phyloP scores from a whole-genome alignment of 2,329 filamentous ascomycete species.

The Emydomyces testavorans region DNA sequence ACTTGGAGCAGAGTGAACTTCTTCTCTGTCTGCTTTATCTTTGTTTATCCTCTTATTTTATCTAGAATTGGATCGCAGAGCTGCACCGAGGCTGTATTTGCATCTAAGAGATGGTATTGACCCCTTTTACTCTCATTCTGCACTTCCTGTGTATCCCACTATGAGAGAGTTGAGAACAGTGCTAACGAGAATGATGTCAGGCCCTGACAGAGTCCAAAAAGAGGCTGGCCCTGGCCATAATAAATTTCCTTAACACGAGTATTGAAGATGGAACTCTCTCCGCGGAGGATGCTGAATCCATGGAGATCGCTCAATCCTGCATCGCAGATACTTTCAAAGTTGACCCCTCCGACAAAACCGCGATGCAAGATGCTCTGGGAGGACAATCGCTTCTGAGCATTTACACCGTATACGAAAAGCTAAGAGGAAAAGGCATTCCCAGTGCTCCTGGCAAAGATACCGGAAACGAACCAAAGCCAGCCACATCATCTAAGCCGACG shows the following conservation, averaged over 20 bases:
- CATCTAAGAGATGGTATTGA: neutral
- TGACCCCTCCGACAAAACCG: conserved; percentile 63
- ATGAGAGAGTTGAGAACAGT: neutral
- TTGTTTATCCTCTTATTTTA: neutral
- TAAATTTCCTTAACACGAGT: conserved; percentile 82
- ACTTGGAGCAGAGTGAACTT: neutral
- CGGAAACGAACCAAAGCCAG: conserved; percentile 32
- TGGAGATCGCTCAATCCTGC: conserved; percentile 89
- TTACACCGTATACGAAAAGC: conserved; percentile 92
- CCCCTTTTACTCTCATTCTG: neutral
- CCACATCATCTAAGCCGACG: conserved; percentile 31
- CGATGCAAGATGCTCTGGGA: conserved; percentile 66
- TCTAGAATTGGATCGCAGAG: neutral
- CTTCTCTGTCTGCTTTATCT: neutral
- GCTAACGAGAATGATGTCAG: conserved; percentile 19
- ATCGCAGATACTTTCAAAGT: conserved; percentile 94
- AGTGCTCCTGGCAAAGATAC: conserved; percentile 35
- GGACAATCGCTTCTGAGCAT: conserved; percentile 80
- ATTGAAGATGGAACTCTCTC: conserved; percentile 78
- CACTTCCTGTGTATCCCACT: neutral
- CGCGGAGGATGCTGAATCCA: conserved; percentile 78
- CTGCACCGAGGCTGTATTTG: neutral
- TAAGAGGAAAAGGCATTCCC: conserved; percentile 53
- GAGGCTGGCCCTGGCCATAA: conserved; percentile 91
- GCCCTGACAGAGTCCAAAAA: conserved; percentile 51